These are phyloP conservation scores for Chlorella sp. DNA, from an alignment of 139 green algal genomes.

Conservation along the genomic window DNA sequence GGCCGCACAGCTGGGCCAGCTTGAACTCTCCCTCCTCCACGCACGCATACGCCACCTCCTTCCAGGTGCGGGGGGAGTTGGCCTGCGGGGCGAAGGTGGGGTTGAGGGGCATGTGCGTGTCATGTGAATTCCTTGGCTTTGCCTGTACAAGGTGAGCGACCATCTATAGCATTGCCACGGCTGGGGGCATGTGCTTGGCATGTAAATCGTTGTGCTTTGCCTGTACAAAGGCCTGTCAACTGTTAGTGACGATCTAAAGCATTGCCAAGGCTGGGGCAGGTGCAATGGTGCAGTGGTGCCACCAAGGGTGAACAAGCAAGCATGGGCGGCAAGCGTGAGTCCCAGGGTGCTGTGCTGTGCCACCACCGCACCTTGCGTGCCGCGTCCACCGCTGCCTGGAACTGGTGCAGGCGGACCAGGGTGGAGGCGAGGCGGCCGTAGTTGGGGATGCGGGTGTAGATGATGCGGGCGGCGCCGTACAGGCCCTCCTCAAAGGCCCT, in stretches of 20 bases:
- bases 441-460: slow-evolving; percentile 96
- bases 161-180: not conserved
- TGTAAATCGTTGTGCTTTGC: too few species aligned
- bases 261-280: not conserved
- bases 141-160: too few species aligned
- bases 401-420: slow-evolving; percentile 90
- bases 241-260: too few species aligned
- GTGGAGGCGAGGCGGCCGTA: slow-evolving; percentile 92
- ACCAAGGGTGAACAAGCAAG: not conserved
- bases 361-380: slow-evolving; percentile 79
- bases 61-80: slow-evolving; percentile 95
- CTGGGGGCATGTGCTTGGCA: not conserved
- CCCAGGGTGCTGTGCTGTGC: not conserved
- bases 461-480: slow-evolving; percentile 93
- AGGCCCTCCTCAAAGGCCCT: slow-evolving; percentile 89
- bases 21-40: slow-evolving; percentile 96
- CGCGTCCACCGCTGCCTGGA: slow-evolving; percentile 94
- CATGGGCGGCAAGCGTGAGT: not conserved
- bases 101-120: not conserved
- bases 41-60: slow-evolving; percentile 98
- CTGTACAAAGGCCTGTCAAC: too few species aligned
- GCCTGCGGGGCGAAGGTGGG: slow-evolving; percentile 55
- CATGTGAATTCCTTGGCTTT: not conserved
- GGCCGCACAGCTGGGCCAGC: slow-evolving; percentile 95
- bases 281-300: not conserved